Conservation (phyloP, 331 rosid genomes). For the Rosa hybrid region DNA sequence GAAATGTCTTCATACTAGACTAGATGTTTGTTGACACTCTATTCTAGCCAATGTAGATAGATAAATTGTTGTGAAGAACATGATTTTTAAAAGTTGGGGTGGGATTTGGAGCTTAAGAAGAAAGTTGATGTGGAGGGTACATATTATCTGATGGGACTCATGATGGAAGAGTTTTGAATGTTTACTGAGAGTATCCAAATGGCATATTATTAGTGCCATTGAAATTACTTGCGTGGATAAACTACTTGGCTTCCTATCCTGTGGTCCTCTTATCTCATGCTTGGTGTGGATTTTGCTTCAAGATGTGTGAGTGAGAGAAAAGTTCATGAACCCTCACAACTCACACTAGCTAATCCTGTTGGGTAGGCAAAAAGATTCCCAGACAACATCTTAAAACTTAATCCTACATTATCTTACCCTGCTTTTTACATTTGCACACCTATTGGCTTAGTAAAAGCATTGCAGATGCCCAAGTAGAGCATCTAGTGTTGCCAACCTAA, state of each 20-base stretch:
- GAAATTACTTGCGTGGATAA: not conserved
- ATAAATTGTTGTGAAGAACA: not conserved
- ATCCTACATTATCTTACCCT: not conserved
- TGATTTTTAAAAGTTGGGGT: not conserved
- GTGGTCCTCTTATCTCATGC: constrained; percentile 13
- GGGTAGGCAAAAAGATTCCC: not conserved
- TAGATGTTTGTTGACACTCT: not conserved
- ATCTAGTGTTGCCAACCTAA: not conserved
- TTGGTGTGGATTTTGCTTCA: not conserved
- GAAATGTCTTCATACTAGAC: not conserved
- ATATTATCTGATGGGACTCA: not conserved
- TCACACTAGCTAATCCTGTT: not conserved
- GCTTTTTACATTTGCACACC: not conserved
- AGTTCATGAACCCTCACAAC: not conserved
- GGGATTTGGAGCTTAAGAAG: not conserved
- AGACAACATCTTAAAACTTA: not conserved
- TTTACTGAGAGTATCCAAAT: constrained; percentile 15
- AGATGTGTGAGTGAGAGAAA: not conserved
- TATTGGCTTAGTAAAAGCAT: not conserved
- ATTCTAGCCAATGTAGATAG: too few species aligned
- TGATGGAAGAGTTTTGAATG: constrained; percentile 7
- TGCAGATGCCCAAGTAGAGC: not conserved
- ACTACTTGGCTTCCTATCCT: not conserved
- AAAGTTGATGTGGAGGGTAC: not conserved
- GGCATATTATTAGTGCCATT: not conserved